Percentiles rank a stretch among this genome's conserved stretches.
These are phyloP conservation scores for Cladophialophora yegresii DNA, from an alignment of 2,329 filamentous ascomycete genomes.

Conservation along the genomic window DNA sequence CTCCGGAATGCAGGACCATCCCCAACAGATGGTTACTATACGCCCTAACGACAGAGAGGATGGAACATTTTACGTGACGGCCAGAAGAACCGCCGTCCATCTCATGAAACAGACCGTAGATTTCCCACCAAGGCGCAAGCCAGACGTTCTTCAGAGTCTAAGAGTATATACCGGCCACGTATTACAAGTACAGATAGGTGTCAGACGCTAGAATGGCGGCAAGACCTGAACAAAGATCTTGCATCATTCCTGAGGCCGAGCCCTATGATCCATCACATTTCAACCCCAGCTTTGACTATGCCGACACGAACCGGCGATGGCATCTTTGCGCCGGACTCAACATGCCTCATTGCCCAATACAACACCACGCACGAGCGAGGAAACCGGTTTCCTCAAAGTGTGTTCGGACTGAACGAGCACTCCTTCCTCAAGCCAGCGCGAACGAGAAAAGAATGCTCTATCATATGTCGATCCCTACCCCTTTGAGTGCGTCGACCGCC, in stretches of 20 bases:
- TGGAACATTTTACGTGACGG: neutral
- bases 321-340: neutral
- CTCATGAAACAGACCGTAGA: neutral
- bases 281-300: neutral
- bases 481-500: constrained; percentile 76
- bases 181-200: neutral
- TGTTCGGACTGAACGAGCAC: neutral
- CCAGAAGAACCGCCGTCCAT: neutral
- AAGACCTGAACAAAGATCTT: neutral
- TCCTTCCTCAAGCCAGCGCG: neutral
- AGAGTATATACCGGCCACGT: neutral
- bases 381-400: neutral
- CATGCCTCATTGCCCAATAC: neutral
- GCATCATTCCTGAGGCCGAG: neutral
- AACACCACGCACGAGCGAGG: neutral
- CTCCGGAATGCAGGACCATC: neutral
- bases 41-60: neutral
- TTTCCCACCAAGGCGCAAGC: neutral
- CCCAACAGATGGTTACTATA: neutral
- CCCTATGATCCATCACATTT: neutral
- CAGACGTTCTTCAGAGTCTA: neutral
- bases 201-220: neutral
- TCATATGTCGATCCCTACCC: constrained; percentile 74
- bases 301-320: neutral
- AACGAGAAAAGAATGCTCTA: neutral